Conservation (phyloP, 257 asterid species). For the Scutellaria barbata region DNA sequence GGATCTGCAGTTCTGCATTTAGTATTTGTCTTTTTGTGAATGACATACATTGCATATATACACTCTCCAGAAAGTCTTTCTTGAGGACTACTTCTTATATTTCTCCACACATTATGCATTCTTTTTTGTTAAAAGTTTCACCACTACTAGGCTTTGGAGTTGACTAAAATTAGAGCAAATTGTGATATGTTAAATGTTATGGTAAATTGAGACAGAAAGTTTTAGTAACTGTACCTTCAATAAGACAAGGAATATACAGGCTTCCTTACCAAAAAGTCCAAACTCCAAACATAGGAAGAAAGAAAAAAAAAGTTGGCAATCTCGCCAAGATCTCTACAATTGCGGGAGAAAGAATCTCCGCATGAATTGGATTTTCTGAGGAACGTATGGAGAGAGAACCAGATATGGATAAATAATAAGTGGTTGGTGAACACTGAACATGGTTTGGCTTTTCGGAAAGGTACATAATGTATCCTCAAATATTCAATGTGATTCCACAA, state of each 20-base stretch:
- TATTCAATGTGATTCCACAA: no score
- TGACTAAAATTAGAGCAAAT: not conserved
- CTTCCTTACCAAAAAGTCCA: slow-evolving; percentile 8
- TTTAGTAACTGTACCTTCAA: not conserved
- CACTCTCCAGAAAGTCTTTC: not conserved
- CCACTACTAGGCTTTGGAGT: not conserved
- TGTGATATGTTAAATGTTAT: not conserved
- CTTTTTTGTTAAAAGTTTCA: slow-evolving; percentile 8
- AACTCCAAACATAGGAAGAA: not conserved
- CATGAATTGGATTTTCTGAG: no score
- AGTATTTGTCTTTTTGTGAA: not conserved
- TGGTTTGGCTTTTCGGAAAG: no score
- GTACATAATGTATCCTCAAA: no score
- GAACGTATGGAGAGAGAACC: no score
- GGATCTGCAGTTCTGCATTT: no score
- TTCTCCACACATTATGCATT: not conserved
- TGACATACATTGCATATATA: not conserved
- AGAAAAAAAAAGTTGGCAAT: no score
- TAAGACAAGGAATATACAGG: slow-evolving; percentile 10
- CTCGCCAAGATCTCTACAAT: no score
- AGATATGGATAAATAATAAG: no score
- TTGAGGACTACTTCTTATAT: not conserved
- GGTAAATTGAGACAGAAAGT: not conserved
- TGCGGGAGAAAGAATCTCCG: no score
- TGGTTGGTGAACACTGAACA: no score